These are phyloP conservation scores for Plectranthus barbatus DNA, from an alignment of 257 asterid species.

Conservation along the genomic window DNA sequence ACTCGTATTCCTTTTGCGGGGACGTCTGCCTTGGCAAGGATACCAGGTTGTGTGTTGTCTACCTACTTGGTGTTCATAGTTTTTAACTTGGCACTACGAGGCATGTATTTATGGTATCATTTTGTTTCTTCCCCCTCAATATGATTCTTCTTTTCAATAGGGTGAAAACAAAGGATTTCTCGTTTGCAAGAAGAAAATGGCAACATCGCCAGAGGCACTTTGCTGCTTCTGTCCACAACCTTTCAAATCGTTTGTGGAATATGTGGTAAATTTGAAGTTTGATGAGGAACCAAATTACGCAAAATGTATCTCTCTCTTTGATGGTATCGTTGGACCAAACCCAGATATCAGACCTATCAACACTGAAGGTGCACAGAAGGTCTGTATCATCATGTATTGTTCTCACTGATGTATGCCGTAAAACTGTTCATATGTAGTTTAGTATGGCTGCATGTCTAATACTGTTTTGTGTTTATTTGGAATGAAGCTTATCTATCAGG, in stretches of 20 bases:
- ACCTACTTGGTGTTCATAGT: neutral
- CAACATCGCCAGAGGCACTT: slow-evolving; percentile 61
- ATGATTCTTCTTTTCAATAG: slow-evolving; percentile 24
- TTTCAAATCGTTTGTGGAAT: slow-evolving; percentile 51
- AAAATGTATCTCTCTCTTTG: slow-evolving; percentile 63
- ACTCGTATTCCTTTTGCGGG: slow-evolving; percentile 67
- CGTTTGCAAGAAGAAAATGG: slow-evolving; percentile 86
- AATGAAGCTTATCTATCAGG: slow-evolving; percentile 54
- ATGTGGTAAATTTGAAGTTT: slow-evolving; percentile 69
- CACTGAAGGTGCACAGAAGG: slow-evolving; percentile 93
- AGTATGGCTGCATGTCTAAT: slow-evolving; percentile 17
- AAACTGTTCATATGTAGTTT: neutral
- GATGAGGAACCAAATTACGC: slow-evolving; percentile 88
- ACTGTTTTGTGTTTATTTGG: neutral
- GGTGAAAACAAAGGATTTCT: slow-evolving; percentile 87
- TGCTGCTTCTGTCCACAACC: slow-evolving; percentile 71
- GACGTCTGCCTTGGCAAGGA: slow-evolving; percentile 95
- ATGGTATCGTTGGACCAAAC: slow-evolving; percentile 64
- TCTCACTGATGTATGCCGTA: neutral
- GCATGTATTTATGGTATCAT: neutral
- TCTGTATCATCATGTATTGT: slow-evolving; percentile 11
- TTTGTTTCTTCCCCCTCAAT: neutral
- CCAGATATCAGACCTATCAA: slow-evolving; percentile 71
- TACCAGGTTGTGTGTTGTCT: slow-evolving; percentile 47
- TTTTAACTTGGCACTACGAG: neutral